Conservation (phyloP, 1,284 basidiomycete genomes). For the Cystobasidium slooffiae region DNA sequence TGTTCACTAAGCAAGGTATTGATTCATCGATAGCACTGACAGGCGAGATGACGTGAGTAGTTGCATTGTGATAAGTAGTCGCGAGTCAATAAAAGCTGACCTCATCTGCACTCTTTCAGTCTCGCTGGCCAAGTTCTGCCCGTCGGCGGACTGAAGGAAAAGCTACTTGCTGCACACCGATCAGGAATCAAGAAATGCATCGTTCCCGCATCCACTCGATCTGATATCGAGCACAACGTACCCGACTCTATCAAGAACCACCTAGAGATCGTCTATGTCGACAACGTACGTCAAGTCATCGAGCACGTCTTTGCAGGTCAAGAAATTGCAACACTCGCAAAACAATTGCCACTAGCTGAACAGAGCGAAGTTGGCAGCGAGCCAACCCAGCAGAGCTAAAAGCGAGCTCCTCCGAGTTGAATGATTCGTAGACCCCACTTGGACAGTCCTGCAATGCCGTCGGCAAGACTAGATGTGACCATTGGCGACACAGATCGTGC, state of each 20-base stretch:
- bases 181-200: conserved; percentile 80
- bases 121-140: conserved; percentile 88
- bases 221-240: conserved; percentile 91
- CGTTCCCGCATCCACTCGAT: conserved; percentile 81
- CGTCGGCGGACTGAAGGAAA: conserved; percentile 61
- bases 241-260: conserved; percentile 91
- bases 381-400: conserved; percentile 1
- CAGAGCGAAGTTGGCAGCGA: conserved; percentile 36
- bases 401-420: not conserved
- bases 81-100: conserved; percentile 4
- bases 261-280: conserved; percentile 89
- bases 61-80: conserved; percentile 57
- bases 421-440: not conserved
- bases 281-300: conserved; percentile 67
- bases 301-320: conserved; percentile 49
- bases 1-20: conserved; percentile 32
- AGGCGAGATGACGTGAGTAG: conserved; percentile 67
- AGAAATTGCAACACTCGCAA: conserved; percentile 46
- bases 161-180: conserved; percentile 79
- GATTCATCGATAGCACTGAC: conserved; percentile 55
- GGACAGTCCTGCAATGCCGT: too few species aligned
- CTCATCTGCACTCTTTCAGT: not conserved
- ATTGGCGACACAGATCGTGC: too few species aligned
- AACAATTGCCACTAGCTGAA: conserved; percentile 37
- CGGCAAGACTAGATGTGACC: too few species aligned